phyloP scores from a whole-genome alignment of 208 protist genomes.

The Wallacemonas rigidus region DNA sequence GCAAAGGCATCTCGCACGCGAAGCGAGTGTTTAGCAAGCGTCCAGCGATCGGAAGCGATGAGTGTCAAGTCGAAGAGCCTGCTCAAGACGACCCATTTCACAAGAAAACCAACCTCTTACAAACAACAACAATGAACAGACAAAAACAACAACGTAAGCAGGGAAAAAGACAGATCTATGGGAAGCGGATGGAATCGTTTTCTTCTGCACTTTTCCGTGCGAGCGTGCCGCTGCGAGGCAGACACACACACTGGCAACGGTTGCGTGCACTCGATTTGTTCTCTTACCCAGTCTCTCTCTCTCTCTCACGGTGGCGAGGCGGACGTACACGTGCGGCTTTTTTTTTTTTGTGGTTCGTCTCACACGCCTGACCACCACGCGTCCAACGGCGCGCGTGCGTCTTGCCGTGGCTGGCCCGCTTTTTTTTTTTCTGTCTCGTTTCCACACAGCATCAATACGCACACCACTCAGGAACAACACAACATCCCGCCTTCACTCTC shows the following conservation, averaged over 20 bases:
- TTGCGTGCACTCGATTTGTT: too few species aligned
- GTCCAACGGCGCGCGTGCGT: not conserved
- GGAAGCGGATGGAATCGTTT: not conserved
- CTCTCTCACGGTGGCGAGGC: too few species aligned
- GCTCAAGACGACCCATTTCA: conserved; percentile 3
- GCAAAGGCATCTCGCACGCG: too few species aligned
- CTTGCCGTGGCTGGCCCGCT: not conserved
- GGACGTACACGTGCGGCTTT: too few species aligned
- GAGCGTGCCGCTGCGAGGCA: not conserved
- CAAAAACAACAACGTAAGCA: not conserved
- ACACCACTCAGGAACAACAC: not conserved
- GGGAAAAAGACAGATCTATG: conserved; percentile 5
- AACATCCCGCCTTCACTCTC: not conserved
- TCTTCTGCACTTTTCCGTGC: not conserved
- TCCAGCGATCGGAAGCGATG: too few species aligned
- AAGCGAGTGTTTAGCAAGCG: too few species aligned
- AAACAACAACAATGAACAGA: conserved; percentile 13
- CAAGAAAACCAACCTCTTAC: not conserved
- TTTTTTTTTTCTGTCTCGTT: conserved; percentile 13
- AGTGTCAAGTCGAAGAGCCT: not conserved
- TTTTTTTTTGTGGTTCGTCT: too few species aligned
- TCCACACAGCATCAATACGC: too few species aligned
- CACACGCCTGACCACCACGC: too few species aligned
- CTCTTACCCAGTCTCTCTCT: too few species aligned
- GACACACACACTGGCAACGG: too few species aligned